Base-by-base conservation (phyloP, 306 rosid genomes). In the Vigna unguiculata region DNA sequence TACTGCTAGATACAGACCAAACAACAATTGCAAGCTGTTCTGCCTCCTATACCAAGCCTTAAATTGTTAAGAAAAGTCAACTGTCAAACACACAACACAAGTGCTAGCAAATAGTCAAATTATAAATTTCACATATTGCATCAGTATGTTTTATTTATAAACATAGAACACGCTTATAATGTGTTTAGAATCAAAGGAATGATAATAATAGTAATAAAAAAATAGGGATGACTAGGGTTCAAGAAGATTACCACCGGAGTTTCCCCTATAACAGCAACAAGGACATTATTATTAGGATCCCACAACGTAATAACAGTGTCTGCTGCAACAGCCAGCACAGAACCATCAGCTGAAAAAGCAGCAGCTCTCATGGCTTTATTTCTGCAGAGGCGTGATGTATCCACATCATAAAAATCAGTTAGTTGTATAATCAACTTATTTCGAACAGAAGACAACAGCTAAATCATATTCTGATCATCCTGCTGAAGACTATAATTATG, bases 291-390 rank as follows among this genome's bases (percentile, higher is more conserved):
- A 75, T 85, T 78, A 79, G 97, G 99, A 79, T 95, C 99, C 99
- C 99, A 89, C 82, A 92, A 84, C 55, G 99, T 95, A 67, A 95
- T 87, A 83, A 83, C 88, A 79, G 92, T 84, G 59, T 92, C 97
- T 28, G 99, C 97, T 21, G 99, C 97, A 49, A 95, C 89, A 14
- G 99, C 99, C 66, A 95, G 83, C 82, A 91, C 93, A 2, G 99
- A 92, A 69, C 99, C 99, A 85, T 95, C 99, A 8, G 88, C 84
- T 69, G 97, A 95, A 86, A 92, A 95, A 21, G 97, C 82, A 58
- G 86, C 96, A 73, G 99, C 93, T 78, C 87, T 88, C 97, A 95
- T 89, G 66, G 97, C 91, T 78, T 87, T 91, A 67, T 89, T 88
- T 83, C 99, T 95, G 85, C 83, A 80, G 71, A 78, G 46, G 46